Conservation (phyloP, 805 yeast genomes). For the Zygoascus biomembranicola region DNA sequence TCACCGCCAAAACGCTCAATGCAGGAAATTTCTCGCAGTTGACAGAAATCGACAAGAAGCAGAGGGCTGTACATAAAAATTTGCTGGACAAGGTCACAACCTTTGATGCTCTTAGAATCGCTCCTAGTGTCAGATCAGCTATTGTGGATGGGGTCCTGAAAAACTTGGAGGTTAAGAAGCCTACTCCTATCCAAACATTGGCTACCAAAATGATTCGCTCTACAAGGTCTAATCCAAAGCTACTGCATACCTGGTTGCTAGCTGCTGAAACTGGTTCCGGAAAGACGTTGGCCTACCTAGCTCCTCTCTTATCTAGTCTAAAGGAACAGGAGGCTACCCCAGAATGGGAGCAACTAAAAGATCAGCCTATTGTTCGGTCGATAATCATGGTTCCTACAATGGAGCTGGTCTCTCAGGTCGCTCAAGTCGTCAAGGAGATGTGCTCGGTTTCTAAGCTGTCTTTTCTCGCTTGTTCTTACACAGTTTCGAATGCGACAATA, state of each 20-base stretch:
- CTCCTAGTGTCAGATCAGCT: conserved; percentile 58
- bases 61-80: conserved; percentile 26
- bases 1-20: conserved; percentile 1
- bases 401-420: conserved; percentile 79
- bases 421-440: conserved; percentile 29
- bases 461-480: conserved; percentile 4
- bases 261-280: conserved; percentile 99
- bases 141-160: conserved; percentile 43
- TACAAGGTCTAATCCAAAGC: conserved; percentile 17
- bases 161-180: conserved; percentile 27
- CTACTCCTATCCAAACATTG: conserved; percentile 80
- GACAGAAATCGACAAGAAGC: conserved; percentile 19
- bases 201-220: conserved; percentile 52
- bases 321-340: conserved; percentile 41
- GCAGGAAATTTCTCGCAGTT: conserved; percentile 22
- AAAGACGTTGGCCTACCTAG: conserved; percentile 85
- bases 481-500: not conserved
- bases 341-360: conserved; percentile 27
- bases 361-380: conserved; percentile 47
- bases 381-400: conserved; percentile 84
- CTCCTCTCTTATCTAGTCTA: conserved; percentile 63
- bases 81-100: conserved; percentile 45
- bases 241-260: conserved; percentile 54
- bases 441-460: not conserved
- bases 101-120: conserved; percentile 59